Base-by-base conservation (phyloP, 1,284 basidiomycete genomes). In the Ceratobasidium sp. region DNA sequence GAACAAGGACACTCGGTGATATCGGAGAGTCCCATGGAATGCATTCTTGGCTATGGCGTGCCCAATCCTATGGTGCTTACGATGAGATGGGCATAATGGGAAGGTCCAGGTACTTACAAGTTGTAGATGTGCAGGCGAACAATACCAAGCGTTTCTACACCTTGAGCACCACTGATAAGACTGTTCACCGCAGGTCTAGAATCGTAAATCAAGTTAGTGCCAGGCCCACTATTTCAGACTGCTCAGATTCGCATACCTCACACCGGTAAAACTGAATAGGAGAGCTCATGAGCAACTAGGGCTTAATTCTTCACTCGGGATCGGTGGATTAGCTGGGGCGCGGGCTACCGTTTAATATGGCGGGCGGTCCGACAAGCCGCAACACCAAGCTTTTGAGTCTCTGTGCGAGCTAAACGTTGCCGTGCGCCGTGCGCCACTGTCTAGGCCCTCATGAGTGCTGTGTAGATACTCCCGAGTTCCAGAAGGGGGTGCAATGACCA, bases 61-160 rank as follows among this genome's bases (percentile, higher is more conserved):
- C 47, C 60, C 60, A 64, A 29, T 64, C 60, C 60, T 64, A 40
- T 10, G 40, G 4, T 31, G 22, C 17, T n/a, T 49, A 29, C 31
- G n/a, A 32, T 8, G 22, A 22, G 35, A 2, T 22, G 5, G 34
- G 15, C 3, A 22, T 20, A 25, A 31, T 4, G 8, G 27, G 22
- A 10, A 25, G 27, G 2, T n/a, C n/a, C n/a, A 49, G 20, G 22
- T 22, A 34, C 60, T 52, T 31, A 64, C 60, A 40, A 29, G 32
- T 64, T 64, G 60, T 47, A 32, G 27, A 38, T 64, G 60, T n/a
- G 60, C 17, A 15, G 60, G 13, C 2, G 60, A 64, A 43, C 60
- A 64, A 22, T 64, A 64, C 60, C 60, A 64, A 15, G 60, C 60
- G 60, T 52, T 52, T 32, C 31, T 13, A 42, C 60, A 64, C 47